Percentiles rank a stretch among this genome's conserved stretches.
These are phyloP conservation scores for Parascedosporium putredinis DNA, from an alignment of 2,329 filamentous ascomycete species.

Conservation along the genomic window DNA sequence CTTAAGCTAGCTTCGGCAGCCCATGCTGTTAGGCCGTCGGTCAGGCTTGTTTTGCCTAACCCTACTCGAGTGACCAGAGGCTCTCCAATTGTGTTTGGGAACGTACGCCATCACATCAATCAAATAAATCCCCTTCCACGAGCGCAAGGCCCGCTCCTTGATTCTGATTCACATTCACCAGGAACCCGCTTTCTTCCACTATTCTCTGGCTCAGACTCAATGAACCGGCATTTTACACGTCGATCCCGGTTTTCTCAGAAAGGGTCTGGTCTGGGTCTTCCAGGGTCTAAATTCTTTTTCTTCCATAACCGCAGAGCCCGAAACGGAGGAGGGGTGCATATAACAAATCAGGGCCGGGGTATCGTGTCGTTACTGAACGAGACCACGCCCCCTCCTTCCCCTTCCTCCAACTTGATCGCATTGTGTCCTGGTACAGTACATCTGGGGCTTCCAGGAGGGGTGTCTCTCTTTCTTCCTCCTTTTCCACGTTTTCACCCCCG, in stretches of 20 bases:
- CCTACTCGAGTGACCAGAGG: no score
- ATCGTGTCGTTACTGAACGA: not conserved
- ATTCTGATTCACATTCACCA: no score
- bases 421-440: not conserved
- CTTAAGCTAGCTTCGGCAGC: no score
- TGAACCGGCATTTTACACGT: not conserved
- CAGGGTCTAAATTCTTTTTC: not conserved
- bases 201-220: not conserved
- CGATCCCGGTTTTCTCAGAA: not conserved
- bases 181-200: not conserved
- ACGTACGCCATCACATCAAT: no score
- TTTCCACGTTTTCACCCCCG: not conserved
- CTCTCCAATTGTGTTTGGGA: no score
- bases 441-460: not conserved
- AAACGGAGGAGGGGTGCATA: constrained; percentile 1
- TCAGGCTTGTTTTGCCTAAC: no score
- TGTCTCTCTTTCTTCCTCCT: not conserved
- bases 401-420: not conserved
- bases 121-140: no score
- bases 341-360: not conserved
- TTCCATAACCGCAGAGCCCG: not conserved
- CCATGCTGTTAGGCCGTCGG: no score
- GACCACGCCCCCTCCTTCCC: not conserved
- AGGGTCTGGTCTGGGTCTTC: constrained; percentile 1
- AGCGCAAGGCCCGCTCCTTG: no score